phyloP scores from a whole-genome alignment of 2,329 filamentous ascomycete species.

The Aspergillus intermedius region DNA sequence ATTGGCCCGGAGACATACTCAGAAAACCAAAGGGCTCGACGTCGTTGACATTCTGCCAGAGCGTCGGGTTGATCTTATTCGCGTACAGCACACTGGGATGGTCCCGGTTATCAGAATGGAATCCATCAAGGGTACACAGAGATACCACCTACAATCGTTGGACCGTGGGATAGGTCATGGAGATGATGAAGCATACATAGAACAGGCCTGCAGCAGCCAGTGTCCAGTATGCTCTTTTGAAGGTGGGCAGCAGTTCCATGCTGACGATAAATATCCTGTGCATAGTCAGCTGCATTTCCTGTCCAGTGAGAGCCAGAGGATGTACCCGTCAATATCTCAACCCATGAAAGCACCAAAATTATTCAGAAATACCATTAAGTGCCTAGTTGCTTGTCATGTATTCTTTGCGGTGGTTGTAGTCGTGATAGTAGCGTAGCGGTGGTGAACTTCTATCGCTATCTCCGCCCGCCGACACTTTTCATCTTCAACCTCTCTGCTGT shows the following conservation, averaged over 20 bases:
- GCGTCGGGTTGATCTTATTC: slow-evolving; percentile 67
- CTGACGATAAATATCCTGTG: slow-evolving; percentile 12
- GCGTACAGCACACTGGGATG: slow-evolving; percentile 67
- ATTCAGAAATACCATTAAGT: too few species aligned
- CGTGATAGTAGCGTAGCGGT: not conserved
- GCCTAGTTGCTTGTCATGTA: too few species aligned
- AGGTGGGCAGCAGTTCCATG: slow-evolving; percentile 39
- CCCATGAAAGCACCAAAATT: too few species aligned
- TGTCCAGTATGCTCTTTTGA: slow-evolving; percentile 50
- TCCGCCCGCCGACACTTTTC: not conserved
- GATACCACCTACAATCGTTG: slow-evolving; percentile 66
- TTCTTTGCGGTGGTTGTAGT: not conserved
- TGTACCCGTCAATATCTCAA: not conserved
- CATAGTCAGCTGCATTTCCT: not conserved
- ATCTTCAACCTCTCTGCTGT: slow-evolving; percentile 13
- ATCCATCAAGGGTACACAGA: not conserved
- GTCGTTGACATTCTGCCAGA: slow-evolving; percentile 65
- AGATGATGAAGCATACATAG: slow-evolving; percentile 61
- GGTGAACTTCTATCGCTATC: not conserved
- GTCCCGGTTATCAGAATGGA: slow-evolving; percentile 1
- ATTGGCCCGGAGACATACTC: slow-evolving; percentile 46
- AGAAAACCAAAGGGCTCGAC: slow-evolving; percentile 83
- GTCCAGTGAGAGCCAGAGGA: not conserved
- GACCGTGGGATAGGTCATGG: slow-evolving; percentile 61
- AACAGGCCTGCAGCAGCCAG: slow-evolving; percentile 55